phyloP scores from a whole-genome alignment of 2,329 filamentous ascomycete species.

The Nothophoma quercina region DNA sequence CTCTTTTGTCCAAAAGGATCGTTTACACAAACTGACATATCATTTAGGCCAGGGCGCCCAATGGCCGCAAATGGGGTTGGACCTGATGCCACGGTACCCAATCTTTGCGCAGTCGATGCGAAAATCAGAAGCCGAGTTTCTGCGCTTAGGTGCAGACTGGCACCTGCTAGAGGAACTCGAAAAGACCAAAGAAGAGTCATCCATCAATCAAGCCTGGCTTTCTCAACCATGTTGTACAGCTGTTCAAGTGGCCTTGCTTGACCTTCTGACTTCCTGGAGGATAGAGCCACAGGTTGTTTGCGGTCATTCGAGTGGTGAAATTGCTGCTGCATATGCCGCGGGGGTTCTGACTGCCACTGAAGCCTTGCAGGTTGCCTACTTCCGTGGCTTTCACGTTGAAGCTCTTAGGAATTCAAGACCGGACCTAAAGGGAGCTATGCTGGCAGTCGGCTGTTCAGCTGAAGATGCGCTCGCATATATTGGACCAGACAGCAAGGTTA shows the following conservation, averaged over 20 bases:
- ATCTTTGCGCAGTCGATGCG: constrained; percentile 6
- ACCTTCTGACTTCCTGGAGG: constrained; percentile 37
- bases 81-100: constrained; percentile 23
- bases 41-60: constrained; percentile 40
- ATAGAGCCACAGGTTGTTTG: constrained; percentile 32
- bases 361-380: constrained; percentile 23
- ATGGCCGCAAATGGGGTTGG: constrained; percentile 32
- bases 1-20: too few relatives aligned
- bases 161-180: constrained; percentile 32
- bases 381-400: constrained; percentile 19
- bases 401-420: neutral
- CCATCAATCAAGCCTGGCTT: constrained; percentile 25
- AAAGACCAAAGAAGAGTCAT: constrained; percentile 26
- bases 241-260: constrained; percentile 35
- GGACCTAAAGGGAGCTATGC: constrained; percentile 40
- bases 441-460: constrained; percentile 26
- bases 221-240: constrained; percentile 20
- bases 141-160: constrained; percentile 25
- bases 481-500: constrained; percentile 17
- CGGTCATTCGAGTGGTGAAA: constrained; percentile 44
- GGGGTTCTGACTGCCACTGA: constrained; percentile 24
- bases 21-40: too few relatives aligned
- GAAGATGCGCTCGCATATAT: neutral
- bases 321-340: constrained; percentile 34
- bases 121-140: too few relatives aligned